Evolutionary conservation across 495 filamentous ascomycete genomes (phyloP).

Genomic region (Aspergillus hancockii): DNA sequence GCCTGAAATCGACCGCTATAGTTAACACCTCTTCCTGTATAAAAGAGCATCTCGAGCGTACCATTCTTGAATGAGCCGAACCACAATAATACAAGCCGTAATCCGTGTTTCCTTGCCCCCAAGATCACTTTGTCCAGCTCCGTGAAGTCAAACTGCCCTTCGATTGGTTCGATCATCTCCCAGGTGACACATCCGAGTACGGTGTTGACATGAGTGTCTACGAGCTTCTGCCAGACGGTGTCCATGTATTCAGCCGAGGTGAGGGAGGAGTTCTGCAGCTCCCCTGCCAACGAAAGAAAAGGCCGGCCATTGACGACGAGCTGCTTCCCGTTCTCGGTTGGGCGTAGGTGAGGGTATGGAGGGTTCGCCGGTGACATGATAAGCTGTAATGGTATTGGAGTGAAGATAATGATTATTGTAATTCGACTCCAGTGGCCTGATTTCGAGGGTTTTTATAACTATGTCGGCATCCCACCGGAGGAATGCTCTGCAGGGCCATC

Average conservation of each 20-base stretch:
- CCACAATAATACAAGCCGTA: conserved; percentile 51
- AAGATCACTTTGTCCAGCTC: conserved; percentile 45
- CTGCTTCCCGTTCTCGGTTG: conserved; percentile 32
- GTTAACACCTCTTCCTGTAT: no score
- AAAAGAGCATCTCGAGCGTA: conserved; percentile 16
- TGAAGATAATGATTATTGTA: background rate
- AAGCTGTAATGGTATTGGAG: background rate
- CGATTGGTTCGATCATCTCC: conserved; percentile 50
- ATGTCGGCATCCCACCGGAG: background rate
- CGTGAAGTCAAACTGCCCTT: conserved; percentile 46
- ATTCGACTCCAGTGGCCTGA: background rate
- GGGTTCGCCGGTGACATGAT: background rate
- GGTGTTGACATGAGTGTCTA: conserved; percentile 46
- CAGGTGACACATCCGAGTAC: conserved; percentile 53
- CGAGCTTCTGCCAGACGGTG: conserved; percentile 44
- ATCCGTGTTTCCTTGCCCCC: conserved; percentile 38
- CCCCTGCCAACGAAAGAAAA: conserved; percentile 44
- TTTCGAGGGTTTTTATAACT: background rate
- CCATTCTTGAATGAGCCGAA: conserved; percentile 55
- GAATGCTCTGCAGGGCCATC: background rate
- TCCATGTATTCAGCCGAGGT: conserved; percentile 47
- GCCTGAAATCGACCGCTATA: background rate
- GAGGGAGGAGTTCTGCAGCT: conserved; percentile 54
- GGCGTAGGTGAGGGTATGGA: conserved; percentile 30
- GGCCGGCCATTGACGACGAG: conserved; percentile 49